Percentiles rank a stretch among this genome's conserved stretches.
Conservation (phyloP, 2,329 filamentous ascomycete species). For the Ophiostoma triangulosporum region DNA sequence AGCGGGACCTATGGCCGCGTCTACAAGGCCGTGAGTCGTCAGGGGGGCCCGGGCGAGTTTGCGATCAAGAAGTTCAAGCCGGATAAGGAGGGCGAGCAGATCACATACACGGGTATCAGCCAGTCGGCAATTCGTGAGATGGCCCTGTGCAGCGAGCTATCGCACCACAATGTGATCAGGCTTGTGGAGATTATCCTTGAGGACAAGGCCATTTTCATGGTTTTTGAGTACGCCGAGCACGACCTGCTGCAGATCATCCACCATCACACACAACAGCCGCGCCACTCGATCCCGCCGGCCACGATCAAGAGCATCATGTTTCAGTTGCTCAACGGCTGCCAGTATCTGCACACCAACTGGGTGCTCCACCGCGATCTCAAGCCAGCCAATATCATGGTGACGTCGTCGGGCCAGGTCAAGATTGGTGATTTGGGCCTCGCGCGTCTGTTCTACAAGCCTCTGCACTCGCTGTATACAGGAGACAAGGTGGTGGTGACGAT, state of each 20-base stretch:
- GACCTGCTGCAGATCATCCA: slow-evolving; percentile 96
- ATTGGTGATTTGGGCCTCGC: slow-evolving; percentile 91
- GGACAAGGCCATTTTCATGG: slow-evolving; percentile 99
- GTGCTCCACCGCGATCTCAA: slow-evolving; percentile 94
- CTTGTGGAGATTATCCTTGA: slow-evolving; percentile 93
- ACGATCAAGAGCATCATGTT: slow-evolving; percentile 93
- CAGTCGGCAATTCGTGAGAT: slow-evolving; percentile 96
- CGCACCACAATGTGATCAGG: slow-evolving; percentile 77
- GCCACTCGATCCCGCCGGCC: slow-evolving; percentile 74
- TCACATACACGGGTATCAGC: slow-evolving; percentile 94
- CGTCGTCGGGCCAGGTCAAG: slow-evolving; percentile 75
- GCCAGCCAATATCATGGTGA: slow-evolving; percentile 98
- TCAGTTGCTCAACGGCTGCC: slow-evolving; percentile 84
- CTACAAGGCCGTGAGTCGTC: slow-evolving; percentile 78
- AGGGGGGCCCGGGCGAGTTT: slow-evolving; percentile 66
- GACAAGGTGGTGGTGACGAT: slow-evolving; percentile 99
- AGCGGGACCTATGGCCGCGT: slow-evolving; percentile 96
- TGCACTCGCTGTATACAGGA: slow-evolving; percentile 81
- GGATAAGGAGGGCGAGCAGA: slow-evolving; percentile 89
- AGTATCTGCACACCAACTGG: slow-evolving; percentile 95
- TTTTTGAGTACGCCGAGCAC: slow-evolving; percentile 97
- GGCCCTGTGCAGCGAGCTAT: slow-evolving; percentile 86
- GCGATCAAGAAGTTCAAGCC: slow-evolving; percentile 99
- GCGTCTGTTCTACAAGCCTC: slow-evolving; percentile 82
- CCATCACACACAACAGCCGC: slow-evolving; percentile 80